Evolutionary conservation across 2,329 filamentous ascomycete genomes (phyloP).

Genomic region (Pseudogymnoascus sp.): DNA sequence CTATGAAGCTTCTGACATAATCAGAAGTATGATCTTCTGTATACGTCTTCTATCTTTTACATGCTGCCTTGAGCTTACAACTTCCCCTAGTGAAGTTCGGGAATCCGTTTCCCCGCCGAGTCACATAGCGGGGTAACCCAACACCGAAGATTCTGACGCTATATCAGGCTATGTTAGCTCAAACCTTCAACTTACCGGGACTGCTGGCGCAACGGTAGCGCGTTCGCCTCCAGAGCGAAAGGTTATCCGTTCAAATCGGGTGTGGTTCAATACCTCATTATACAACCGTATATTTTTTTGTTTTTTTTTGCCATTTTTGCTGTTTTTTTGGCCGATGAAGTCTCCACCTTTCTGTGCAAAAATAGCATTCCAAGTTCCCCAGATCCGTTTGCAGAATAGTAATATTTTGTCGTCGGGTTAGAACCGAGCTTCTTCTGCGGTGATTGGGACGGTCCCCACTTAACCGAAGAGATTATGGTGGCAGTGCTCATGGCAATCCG

Average conservation of each 20-base stretch:
- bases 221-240: constrained; percentile 11
- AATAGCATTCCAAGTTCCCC: no score
- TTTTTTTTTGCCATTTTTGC: not conserved
- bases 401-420: no score
- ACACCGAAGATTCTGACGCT: not conserved
- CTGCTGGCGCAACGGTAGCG: constrained; percentile 11
- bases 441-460: not conserved
- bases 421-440: no score
- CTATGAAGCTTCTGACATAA: not conserved
- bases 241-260: constrained; percentile 12
- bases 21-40: not conserved
- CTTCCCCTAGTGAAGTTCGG: not conserved
- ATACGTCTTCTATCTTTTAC: no score
- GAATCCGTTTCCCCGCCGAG: not conserved
- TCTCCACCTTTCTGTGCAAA: no score
- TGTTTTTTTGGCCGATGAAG: no score
- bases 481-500: not conserved
- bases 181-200: not conserved
- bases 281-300: not conserved
- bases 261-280: constrained; percentile 10
- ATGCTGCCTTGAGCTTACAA: not conserved
- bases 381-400: no score
- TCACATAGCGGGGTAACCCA: not conserved
- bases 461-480: constrained; percentile 1
- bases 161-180: not conserved